Evolutionary conservation across 2,329 filamentous ascomycete genomes (phyloP), one percentile per base, ranked within the genome.

Genomic region (Aspergillus caelatus): DNA sequence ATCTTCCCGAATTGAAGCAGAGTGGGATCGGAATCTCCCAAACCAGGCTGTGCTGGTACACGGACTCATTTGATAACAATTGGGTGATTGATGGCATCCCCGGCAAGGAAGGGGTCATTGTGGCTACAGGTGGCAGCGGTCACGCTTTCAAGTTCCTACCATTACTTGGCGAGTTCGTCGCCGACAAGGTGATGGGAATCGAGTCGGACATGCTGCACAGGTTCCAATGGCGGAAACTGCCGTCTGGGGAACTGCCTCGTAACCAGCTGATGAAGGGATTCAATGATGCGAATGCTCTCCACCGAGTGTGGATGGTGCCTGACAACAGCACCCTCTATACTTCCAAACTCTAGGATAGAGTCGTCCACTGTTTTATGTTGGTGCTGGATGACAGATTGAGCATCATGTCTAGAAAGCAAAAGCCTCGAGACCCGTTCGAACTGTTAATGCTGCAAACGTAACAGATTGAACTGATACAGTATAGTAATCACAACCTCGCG

Each of bases 71-170:
- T 1, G 78, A 81, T 19, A 85, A 85, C 36, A 82, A 87, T 60
- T 88, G 85, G 68, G 75, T 88, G 5, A 80, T 88, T 54, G 79
- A 82, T 45, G 80, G 81, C 61, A 82, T 86, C 56, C 84, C 85
- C 0, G 74, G 68, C 19, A 84, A 81, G 65, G 71, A 74, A n/a
- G 81, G 83, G 0, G 70, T 89, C 0, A 84, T 88, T 69, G 80
- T 89, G 0, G 86, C 86, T 2, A 89, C 87, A 0, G 87, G 86
- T 0, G 88, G 88, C 0, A 85, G 82, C 41, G 87, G 88, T 0
- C 87, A 89, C 72, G 87, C 80, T 0, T 89, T 88, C 73, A 89
- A 89, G 68, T 89, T 86, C 63, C 70, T 88, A 56, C 87, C 87
- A 0, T 16, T 53, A 21, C 28, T 53, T 12, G 50, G 50, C 3